Conservation (phyloP, 805 yeast genomes). For the Lipomyces sp. region DNA sequence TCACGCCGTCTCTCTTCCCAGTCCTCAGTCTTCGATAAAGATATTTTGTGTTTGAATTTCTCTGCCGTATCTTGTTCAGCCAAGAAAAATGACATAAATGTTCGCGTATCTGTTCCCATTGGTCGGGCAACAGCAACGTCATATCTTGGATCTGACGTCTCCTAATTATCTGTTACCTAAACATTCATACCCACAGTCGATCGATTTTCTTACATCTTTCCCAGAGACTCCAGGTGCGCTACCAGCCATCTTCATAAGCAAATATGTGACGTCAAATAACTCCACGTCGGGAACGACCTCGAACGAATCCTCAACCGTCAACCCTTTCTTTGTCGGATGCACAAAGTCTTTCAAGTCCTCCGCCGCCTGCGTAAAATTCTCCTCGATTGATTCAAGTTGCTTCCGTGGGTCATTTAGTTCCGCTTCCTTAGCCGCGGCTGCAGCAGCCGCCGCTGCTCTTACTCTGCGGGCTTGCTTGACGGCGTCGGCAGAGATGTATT, state of each 20-base stretch:
- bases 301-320: conserved; percentile 79
- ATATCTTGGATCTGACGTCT: conserved; percentile 43
- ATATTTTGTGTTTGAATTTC: conserved; percentile 33
- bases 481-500: conserved; percentile 76
- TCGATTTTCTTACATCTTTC: conserved; percentile 53
- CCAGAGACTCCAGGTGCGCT: conserved; percentile 48
- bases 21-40: conserved; percentile 22
- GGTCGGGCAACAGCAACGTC: conserved; percentile 67
- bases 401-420: conserved; percentile 57
- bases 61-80: conserved; percentile 53
- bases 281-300: conserved; percentile 87
- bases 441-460: conserved; percentile 39
- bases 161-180: conserved; percentile 27
- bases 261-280: conserved; percentile 79
- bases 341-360: conserved; percentile 51
- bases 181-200: conserved; percentile 42
- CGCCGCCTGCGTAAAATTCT: conserved; percentile 69
- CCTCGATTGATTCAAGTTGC: conserved; percentile 73
- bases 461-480: conserved; percentile 39
- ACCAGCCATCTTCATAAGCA: conserved; percentile 65
- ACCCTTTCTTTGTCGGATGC: conserved; percentile 78
- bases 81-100: conserved; percentile 76
- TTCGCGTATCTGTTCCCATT: conserved; percentile 67
- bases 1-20: conserved; percentile 43
- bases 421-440: conserved; percentile 37